Percentiles rank a stretch among this genome's conserved stretches.
Evolutionary conservation across 2,329 filamentous ascomycete species (phyloP).

Genomic region (Hymenoscyphus linearis): DNA sequence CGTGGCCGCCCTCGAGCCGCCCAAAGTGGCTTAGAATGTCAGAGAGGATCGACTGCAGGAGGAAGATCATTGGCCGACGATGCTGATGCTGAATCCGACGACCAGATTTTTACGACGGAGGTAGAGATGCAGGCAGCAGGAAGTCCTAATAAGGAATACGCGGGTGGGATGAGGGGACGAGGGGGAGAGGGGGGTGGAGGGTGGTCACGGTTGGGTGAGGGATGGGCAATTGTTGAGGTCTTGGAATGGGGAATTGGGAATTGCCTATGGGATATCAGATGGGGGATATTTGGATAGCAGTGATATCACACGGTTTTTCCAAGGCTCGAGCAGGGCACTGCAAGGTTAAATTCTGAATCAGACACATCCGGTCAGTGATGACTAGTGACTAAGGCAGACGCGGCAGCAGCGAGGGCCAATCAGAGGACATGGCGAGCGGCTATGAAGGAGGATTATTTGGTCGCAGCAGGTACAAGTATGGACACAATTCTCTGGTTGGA

Average conservation of each 20-base stretch:
- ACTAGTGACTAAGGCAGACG: not conserved
- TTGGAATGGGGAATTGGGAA: not conserved
- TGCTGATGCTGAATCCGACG: not conserved
- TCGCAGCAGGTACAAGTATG: not conserved
- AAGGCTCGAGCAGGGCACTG: too few relatives aligned
- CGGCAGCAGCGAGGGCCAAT: not conserved
- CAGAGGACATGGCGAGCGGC: not conserved
- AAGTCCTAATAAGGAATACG: too few relatives aligned
- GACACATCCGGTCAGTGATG: not conserved
- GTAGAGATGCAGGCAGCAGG: not conserved
- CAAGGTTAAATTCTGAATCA: not conserved
- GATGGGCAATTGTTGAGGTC: too few relatives aligned
- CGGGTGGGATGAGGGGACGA: not conserved
- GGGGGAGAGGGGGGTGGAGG: not conserved
- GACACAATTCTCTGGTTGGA: not conserved
- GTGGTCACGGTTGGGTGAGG: not conserved
- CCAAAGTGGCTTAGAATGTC: slow-evolving; percentile 7
- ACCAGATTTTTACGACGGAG: not conserved
- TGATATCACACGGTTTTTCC: too few relatives aligned
- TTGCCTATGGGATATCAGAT: not conserved
- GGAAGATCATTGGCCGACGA: not conserved
- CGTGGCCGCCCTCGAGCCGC: not conserved
- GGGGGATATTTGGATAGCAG: too few relatives aligned
- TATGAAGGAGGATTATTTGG: not conserved
- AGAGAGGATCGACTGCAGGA: slow-evolving; percentile 3